Base-by-base conservation (phyloP, 176 grass and related monocot species). In the Cocos nucifera region DNA sequence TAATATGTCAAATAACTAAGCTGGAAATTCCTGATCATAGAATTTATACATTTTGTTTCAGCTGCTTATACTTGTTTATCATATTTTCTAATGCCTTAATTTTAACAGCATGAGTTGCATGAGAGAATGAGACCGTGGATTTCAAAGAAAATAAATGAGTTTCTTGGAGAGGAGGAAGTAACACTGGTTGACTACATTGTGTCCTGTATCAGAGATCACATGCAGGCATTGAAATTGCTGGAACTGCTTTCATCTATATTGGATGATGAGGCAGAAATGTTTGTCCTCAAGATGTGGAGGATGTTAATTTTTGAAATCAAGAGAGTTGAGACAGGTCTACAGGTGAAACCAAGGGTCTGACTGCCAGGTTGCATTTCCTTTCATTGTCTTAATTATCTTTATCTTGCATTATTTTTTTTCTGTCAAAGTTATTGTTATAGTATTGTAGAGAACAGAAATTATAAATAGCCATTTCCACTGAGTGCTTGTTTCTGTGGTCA, bases 291-390 rank as follows among this genome's bases (percentile, higher is more conserved):
- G 68, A 98, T 98, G 84, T 92, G 94, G 94, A 87, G 94, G 65
- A 92, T 98, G 94, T 73, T 98, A 53, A 98, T 98, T 72, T 98
- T 98, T 74, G 94, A 98, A 72, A 92, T 98, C 35, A 98, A 83
- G 77, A 93, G 89, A 81, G 94, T 89, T 2, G 94, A 98, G 76
- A 76, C 85, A 48, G 84, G 88, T 52, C 56, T 93, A 66, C 63
- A 79, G 15, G 72, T 69, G 48, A 86, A 66, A 83, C 68, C 62
- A 10, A 80, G 73, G 66, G 50, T 64, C 4, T 88, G 60, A 82
- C 26, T 54, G 28, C 51, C 51, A 73, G 75, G 35, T 62, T 59
- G 17, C 32, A 35, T 61, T 27, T 44, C 51, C 61, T 24, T 78
- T 76, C 82, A 69, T 67, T 63, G 60, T 77, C 68, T 28, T 28